Evolutionary conservation across 1,284 basidiomycete genomes (phyloP).

Genomic region (Tetrapyrgos nigripes): DNA sequence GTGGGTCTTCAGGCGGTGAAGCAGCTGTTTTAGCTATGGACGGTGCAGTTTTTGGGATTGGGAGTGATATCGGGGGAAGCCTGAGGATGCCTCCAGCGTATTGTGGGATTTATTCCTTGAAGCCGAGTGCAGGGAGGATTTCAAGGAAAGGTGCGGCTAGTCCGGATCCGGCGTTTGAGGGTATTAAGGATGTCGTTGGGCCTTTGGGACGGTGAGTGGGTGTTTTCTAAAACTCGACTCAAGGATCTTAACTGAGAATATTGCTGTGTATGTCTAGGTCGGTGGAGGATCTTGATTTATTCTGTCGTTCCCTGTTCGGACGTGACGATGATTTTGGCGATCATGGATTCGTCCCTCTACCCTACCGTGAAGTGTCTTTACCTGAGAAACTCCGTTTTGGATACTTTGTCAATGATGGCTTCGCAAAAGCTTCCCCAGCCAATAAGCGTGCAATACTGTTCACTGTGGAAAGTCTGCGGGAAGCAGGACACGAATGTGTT

Average conservation of each 20-base stretch:
- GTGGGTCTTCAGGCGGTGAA: conserved; percentile 85
- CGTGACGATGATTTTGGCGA: conserved; percentile 41
- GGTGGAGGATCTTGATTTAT: conserved; percentile 53
- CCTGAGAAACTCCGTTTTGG: conserved; percentile 71
- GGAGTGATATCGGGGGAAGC: conserved; percentile 81
- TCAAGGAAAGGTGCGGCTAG: conserved; percentile 54
- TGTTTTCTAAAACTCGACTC: not conserved
- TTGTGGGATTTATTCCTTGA: conserved; percentile 84
- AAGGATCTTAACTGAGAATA: not conserved
- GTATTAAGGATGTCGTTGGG: conserved; percentile 64
- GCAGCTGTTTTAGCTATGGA: conserved; percentile 78
- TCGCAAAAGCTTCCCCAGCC: conserved; percentile 80
- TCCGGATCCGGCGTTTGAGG: conserved; percentile 70
- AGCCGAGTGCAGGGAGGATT: conserved; percentile 67
- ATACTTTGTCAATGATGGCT: conserved; percentile 72
- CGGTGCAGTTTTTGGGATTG: conserved; percentile 80
- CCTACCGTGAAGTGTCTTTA: conserved; percentile 62
- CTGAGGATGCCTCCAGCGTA: conserved; percentile 82
- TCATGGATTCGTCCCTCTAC: conserved; percentile 57
- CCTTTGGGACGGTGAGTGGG: conserved; percentile 73
- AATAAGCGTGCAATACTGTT: conserved; percentile 82
- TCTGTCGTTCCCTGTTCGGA: conserved; percentile 63
- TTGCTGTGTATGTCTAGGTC: conserved; percentile 13
- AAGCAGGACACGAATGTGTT: conserved; percentile 80
- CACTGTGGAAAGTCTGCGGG: conserved; percentile 70